Evolutionary conservation across 441 rosid genomes (phyloP).

Genomic region (Populus hybrid): DNA sequence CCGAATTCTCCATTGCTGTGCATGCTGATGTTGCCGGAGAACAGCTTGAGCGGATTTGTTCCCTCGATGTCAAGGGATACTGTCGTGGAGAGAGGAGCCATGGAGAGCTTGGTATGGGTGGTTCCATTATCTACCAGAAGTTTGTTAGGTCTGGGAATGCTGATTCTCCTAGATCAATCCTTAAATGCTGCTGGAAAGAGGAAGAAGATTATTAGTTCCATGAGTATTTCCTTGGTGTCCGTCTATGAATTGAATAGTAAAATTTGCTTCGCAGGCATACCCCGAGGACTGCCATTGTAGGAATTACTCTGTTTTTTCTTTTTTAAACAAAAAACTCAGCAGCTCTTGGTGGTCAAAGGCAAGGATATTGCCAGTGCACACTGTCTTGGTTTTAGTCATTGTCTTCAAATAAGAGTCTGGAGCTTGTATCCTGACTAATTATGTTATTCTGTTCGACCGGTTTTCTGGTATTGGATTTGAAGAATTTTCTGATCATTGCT

Average conservation of each 20-base stretch:
- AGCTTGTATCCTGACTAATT: no score
- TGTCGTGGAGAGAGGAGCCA: constrained; percentile 42
- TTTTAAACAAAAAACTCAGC: neutral
- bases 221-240: neutral
- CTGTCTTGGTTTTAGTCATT: no score
- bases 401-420: no score
- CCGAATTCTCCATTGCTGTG: constrained; percentile 59
- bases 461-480: no score
- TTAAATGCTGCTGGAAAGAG: constrained; percentile 53
- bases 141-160: constrained; percentile 28
- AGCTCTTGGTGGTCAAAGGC: no score
- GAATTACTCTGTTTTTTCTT: neutral
- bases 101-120: constrained; percentile 58
- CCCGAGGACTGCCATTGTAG: constrained; percentile 8
- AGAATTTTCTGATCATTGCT: no score
- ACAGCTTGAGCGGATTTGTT: constrained; percentile 24
- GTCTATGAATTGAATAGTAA: constrained; percentile 13
- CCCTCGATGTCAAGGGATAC: constrained; percentile 52
- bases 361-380: no score
- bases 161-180: constrained; percentile 54
- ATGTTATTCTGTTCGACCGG: no score
- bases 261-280: constrained; percentile 17
- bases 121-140: constrained; percentile 57
- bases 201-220: constrained; percentile 33
- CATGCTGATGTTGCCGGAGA: constrained; percentile 36